Conservation (phyloP, 1,284 basidiomycete species). For the Cutaneotrichosporon curvatum region DNA sequence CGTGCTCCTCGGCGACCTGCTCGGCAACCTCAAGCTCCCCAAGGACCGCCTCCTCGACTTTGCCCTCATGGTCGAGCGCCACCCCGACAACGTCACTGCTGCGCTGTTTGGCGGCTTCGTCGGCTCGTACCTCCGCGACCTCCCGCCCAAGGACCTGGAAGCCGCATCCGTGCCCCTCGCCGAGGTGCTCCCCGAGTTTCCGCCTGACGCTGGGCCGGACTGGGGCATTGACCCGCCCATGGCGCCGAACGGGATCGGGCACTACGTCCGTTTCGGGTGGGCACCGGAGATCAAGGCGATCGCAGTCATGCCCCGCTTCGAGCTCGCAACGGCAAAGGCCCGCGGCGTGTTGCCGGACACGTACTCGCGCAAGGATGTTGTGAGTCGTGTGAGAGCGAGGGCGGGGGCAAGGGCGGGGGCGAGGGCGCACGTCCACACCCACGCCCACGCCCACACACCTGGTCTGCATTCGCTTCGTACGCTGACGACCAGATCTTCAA, state of each 20-base stretch:
- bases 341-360: conserved; percentile 73
- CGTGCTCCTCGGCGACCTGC: conserved; percentile 75
- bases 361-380: conserved; percentile 87
- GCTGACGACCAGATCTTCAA: conserved; percentile 75
- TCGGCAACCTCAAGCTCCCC: conserved; percentile 68
- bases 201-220: conserved; percentile 77
- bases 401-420: neutral
- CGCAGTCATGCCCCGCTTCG: conserved; percentile 92
- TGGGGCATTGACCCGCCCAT: conserved; percentile 86
- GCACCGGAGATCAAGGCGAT: conserved; percentile 79
- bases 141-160: conserved; percentile 60
- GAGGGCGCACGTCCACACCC: neutral
- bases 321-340: conserved; percentile 92
- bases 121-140: conserved; percentile 90
- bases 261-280: conserved; percentile 90
- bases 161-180: conserved; percentile 86
- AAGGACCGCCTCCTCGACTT: conserved; percentile 79
- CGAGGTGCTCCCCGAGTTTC: conserved; percentile 95
- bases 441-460: neutral
- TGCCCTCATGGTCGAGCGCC: conserved; percentile 97
- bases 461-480: neutral
- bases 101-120: conserved; percentile 96
- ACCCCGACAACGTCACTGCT: conserved; percentile 98
- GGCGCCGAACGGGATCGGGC: conserved; percentile 86
- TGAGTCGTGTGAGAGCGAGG: conserved; percentile 48